Evolutionary conservation across 2,329 filamentous ascomycete species (phyloP).

Genomic region (Verticillium tricorpus): DNA sequence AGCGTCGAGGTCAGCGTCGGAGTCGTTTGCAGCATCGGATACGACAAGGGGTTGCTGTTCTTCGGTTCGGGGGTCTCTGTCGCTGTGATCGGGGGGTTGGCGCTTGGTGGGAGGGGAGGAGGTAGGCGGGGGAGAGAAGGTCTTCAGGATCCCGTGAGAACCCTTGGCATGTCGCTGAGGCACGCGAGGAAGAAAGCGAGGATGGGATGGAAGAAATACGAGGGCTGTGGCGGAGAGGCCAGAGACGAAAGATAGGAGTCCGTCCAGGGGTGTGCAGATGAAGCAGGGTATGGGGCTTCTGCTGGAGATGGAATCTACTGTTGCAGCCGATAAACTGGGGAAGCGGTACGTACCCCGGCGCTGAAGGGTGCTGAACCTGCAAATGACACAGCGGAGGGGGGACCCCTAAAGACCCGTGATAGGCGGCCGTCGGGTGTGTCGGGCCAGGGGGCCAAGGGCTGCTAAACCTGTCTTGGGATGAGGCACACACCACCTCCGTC

Average conservation of each 20-base stretch:
- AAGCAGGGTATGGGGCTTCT: neutral
- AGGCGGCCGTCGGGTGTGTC: neutral
- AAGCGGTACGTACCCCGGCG: neutral
- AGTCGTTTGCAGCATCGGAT: constrained; percentile 4
- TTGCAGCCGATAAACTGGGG: neutral
- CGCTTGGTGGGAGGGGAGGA: neutral
- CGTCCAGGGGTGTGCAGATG: neutral
- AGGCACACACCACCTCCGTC: neutral
- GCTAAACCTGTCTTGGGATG: neutral
- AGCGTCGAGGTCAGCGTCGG: constrained; percentile 27
- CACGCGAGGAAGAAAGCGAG: constrained; percentile 10
- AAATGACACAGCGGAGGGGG: neutral
- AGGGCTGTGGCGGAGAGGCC: neutral
- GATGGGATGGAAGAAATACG: neutral
- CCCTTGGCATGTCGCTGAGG: constrained; percentile 7
- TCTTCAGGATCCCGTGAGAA: neutral
- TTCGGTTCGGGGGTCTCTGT: neutral
- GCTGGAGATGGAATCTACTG: neutral
- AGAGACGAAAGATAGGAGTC: neutral
- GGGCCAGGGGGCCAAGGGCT: neutral
- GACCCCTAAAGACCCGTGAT: neutral
- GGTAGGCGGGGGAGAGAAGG: neutral
- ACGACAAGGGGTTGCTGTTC: neutral
- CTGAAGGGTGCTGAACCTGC: neutral
- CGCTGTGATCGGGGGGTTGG: neutral